Evolutionary conservation across 2,329 filamentous ascomycete genomes (phyloP), one percentile per base, ranked within the genome.

Genomic region (Penicillium sp.): DNA sequence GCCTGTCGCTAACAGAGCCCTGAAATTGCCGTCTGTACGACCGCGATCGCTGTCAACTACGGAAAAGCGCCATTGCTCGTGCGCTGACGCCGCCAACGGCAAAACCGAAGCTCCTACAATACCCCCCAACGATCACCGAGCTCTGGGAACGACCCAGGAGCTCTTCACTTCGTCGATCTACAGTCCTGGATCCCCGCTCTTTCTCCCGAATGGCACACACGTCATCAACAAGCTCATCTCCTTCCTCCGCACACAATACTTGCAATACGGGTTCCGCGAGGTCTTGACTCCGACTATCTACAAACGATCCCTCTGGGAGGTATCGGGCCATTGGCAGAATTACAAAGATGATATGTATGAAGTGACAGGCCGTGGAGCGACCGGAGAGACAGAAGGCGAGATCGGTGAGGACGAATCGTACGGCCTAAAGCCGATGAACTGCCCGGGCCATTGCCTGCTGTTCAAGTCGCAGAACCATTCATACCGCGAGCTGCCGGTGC

Each of bases 321-420:
- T 85, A 60, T 94, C 89, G 0, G 90, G 90, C 2, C 90, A 95
- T 61, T 85, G 92, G 79, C 86, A 92, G 49, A 95, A 95, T 69
- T 95, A 95, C 74, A 86, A 89, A 53, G 87, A 95, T 64, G 90
- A 95, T 66, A 95, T 95, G 91, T 95, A 92, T 71, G 86, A 88
- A 48, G 90, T 95, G 42, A 69, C 75, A 20, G 79, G 78, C 1
- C 76, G 79, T 14, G 77, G 76, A n/a, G 73, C 75, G 30, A 74
- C 67, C 20, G 75, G 74, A 3, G 66, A 74, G 41, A 74, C 56
- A 30, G 72, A 72, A 5, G 69, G 69, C 2, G 77, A 82, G 54
- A 57, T 70, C 7, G 79, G 76, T 18, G 82, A 85, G 54, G 83
- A 88, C 55, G 84, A 86, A 57, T 87, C 89, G 56, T 95, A 89